phyloP scores from a whole-genome alignment of 1,284 basidiomycete genomes.

The Trametes hirsuta region DNA sequence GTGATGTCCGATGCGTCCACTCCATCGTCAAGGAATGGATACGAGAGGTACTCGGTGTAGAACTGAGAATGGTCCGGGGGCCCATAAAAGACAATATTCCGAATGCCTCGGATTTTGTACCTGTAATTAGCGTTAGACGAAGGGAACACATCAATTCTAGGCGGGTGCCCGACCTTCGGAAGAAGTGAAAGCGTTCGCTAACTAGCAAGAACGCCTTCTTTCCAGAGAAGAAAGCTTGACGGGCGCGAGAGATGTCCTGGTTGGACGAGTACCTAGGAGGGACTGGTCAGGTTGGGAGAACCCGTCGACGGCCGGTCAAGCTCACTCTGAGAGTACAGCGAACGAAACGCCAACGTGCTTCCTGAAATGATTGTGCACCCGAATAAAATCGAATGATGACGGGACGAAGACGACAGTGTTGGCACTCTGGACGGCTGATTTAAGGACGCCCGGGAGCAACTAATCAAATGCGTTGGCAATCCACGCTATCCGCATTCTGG shows the following conservation, averaged over 20 bases:
- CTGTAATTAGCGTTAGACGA: conserved; percentile 41
- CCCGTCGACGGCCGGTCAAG: too few relatives aligned
- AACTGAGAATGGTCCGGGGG: conserved; percentile 91
- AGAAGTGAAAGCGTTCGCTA: conserved; percentile 98
- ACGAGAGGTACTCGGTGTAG: conserved; percentile 87
- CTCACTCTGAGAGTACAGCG: conserved; percentile 86
- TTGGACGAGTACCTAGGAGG: conserved; percentile 84
- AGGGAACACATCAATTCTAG: background rate
- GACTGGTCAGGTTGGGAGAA: conserved; percentile 25
- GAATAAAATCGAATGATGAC: conserved; percentile 96
- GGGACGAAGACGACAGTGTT: conserved; percentile 92
- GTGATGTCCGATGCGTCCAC: conserved; percentile 82
- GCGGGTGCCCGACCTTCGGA: conserved; percentile 64
- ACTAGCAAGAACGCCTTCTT: conserved; percentile 88
- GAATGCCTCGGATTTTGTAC: conserved; percentile 90
- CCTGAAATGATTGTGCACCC: conserved; percentile 86
- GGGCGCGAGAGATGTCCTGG: conserved; percentile 90
- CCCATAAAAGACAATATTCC: conserved; percentile 92
- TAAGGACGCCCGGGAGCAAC: conserved; percentile 81
- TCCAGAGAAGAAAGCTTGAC: conserved; percentile 91
- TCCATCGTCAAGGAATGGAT: conserved; percentile 83
- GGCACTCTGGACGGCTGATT: conserved; percentile 89
- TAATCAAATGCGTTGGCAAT: conserved; percentile 32
- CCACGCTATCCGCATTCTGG: background rate
- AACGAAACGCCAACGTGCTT: conserved; percentile 74